phyloP scores from a whole-genome alignment of 2,329 filamentous ascomycete species.

The Pyricularia grisea region DNA sequence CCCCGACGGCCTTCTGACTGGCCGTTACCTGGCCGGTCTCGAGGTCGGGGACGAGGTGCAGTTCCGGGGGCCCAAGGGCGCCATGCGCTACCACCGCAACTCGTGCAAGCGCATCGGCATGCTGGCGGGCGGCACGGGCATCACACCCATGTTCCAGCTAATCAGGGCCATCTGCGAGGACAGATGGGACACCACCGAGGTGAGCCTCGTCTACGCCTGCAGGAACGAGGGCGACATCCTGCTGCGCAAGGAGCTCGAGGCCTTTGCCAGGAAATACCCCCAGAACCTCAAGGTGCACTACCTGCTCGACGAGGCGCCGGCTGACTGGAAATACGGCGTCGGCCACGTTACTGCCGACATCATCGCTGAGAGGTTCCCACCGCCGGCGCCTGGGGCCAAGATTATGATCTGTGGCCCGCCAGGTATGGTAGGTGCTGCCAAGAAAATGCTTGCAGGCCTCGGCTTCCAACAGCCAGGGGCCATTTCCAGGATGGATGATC shows the following conservation, averaged over 20 bases:
- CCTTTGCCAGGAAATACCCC: conserved; percentile 38
- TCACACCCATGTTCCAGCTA: conserved; percentile 51
- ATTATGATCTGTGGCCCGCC: conserved; percentile 53
- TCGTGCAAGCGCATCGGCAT: conserved; percentile 39
- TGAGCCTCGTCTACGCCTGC: conserved; percentile 52
- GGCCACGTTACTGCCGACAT: conserved; percentile 43
- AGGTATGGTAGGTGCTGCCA: conserved; percentile 47
- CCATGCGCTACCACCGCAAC: conserved; percentile 39
- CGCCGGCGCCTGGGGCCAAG: conserved; percentile 34
- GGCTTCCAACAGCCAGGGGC: conserved; percentile 42
- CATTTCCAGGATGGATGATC: conserved; percentile 41
- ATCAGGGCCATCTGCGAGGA: conserved; percentile 56
- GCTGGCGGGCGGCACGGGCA: conserved; percentile 42
- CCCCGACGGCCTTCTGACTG: conserved; percentile 38
- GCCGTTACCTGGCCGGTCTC: conserved; percentile 35
- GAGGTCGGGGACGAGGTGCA: conserved; percentile 37
- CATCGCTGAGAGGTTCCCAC: conserved; percentile 38
- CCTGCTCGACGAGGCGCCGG: conserved; percentile 37
- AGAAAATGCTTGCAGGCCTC: conserved; percentile 36
- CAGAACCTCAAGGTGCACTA: conserved; percentile 47
- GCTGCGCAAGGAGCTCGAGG: conserved; percentile 44
- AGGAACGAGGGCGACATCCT: conserved; percentile 50
- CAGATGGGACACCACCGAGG: conserved; percentile 43
- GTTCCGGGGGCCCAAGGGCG: conserved; percentile 47
- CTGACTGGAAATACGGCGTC: conserved; percentile 34